These are phyloP conservation scores for Fusarium sp. DNA, from an alignment of 2,329 filamentous ascomycete species.

Conservation along the genomic window DNA sequence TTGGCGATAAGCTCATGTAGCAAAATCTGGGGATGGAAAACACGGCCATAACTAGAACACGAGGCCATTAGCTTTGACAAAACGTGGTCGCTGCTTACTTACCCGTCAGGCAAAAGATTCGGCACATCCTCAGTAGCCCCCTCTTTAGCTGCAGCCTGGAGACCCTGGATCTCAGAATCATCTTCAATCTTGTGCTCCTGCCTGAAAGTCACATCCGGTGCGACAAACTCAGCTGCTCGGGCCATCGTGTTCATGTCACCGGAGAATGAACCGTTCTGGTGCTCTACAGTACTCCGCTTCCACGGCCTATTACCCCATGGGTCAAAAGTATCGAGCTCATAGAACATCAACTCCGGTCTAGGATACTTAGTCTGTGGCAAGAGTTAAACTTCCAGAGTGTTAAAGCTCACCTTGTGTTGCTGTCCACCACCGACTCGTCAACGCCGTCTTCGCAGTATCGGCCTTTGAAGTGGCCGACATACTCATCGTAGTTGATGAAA, in stretches of 20 bases:
- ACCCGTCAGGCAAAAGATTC: constrained; percentile 14
- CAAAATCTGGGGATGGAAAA: constrained; percentile 8
- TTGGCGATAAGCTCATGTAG: constrained; percentile 4
- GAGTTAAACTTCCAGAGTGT: background rate
- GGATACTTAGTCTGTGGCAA: rapidly evolving
- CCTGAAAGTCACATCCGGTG: background rate
- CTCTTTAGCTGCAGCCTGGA: background rate
- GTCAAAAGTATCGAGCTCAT: constrained; percentile 1
- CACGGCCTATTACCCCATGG: background rate
- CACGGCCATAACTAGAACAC: background rate
- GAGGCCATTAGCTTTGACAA: too few species aligned
- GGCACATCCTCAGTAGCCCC: background rate
- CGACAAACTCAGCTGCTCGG: background rate
- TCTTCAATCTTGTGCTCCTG: background rate
- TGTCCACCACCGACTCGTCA: background rate
- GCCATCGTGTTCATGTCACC: background rate
- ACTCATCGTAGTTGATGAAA: constrained; percentile 5
- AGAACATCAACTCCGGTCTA: constrained; percentile 10
- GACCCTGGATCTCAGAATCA: background rate
- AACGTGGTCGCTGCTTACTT: background rate
- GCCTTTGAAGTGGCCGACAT: constrained; percentile 1
- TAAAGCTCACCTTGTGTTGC: background rate
- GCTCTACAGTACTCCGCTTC: background rate
- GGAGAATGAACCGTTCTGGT: background rate
- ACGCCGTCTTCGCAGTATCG: constrained; percentile 3